phyloP scores from a whole-genome alignment of 805 yeast genomes.

The Metschnikowia sp. region DNA sequence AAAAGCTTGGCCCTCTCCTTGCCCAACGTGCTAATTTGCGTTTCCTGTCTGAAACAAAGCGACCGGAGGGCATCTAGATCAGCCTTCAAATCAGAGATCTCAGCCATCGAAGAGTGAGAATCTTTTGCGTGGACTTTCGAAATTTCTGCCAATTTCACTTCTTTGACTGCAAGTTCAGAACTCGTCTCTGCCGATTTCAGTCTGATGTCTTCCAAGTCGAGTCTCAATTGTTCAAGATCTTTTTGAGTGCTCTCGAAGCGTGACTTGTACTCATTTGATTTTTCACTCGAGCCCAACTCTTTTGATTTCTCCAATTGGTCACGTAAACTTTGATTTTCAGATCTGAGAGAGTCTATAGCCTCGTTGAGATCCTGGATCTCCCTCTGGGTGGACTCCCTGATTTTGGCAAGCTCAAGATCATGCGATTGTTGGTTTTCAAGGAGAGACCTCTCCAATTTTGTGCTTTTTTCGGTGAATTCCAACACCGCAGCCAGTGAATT shows the following conservation, averaged over 20 bases:
- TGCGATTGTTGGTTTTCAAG: slow-evolving; percentile 11
- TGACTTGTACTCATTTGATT: not conserved
- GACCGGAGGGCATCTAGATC: not conserved
- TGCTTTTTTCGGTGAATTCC: slow-evolving; percentile 11
- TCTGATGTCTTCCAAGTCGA: not conserved
- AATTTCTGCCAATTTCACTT: not conserved
- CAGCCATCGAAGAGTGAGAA: not conserved
- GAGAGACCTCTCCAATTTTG: slow-evolving; percentile 12
- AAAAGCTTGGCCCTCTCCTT: not conserved
- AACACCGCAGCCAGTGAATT: slow-evolving; percentile 46
- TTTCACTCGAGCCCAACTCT: not conserved
- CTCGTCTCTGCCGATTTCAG: not conserved
- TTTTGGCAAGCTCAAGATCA: slow-evolving; percentile 4
- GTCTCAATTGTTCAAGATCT: not conserved
- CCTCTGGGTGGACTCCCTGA: slow-evolving; percentile 6
- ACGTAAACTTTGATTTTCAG: not conserved
- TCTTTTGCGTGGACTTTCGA: not conserved
- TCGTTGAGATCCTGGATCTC: slow-evolving; percentile 4
- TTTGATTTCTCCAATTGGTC: not conserved
- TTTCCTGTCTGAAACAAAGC: not conserved
- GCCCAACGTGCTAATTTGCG: not conserved
- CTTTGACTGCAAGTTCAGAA: slow-evolving; percentile 1
- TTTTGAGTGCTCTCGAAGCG: not conserved
- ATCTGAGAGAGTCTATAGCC: slow-evolving; percentile 1
- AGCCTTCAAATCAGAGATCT: not conserved